Percentiles rank a stretch among this genome's conserved stretches.
phyloP scores from a whole-genome alignment of 495 filamentous ascomycete genomes.

The Chlorociboria aeruginascens region DNA sequence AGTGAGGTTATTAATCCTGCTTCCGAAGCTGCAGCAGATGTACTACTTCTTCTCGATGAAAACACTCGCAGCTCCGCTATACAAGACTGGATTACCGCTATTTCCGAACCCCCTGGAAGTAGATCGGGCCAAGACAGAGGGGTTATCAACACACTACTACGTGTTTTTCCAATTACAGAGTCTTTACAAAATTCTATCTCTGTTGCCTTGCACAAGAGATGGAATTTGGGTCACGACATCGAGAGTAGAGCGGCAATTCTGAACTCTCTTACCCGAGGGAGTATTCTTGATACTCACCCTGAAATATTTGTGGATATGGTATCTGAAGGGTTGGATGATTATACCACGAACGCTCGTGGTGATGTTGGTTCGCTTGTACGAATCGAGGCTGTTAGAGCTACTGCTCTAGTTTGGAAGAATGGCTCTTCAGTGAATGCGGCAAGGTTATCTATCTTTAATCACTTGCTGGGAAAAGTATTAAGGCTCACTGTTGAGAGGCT shows the following conservation, averaged over 20 bases:
- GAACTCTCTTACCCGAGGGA: neutral
- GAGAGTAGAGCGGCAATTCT: conserved; percentile 31
- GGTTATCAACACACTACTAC: neutral
- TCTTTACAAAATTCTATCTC: neutral
- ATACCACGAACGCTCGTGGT: conserved; percentile 73
- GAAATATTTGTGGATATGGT: conserved; percentile 27
- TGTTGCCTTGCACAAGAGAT: conserved; percentile 16
- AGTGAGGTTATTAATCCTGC: conserved; percentile 35
- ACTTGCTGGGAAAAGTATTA: conserved; percentile 33
- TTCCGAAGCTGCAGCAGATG: conserved; percentile 29
- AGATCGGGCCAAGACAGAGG: neutral
- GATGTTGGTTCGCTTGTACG: conserved; percentile 81
- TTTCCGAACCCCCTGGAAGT: neutral
- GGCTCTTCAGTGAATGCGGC: neutral
- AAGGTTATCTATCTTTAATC: conserved; percentile 2
- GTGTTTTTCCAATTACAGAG: neutral
- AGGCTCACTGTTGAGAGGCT: conserved; percentile 76
- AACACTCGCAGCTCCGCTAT: neutral
- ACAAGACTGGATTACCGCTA: neutral
- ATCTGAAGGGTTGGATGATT: conserved; percentile 61
- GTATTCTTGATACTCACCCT: neutral
- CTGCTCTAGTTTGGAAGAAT: neutral
- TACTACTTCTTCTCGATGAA: conserved; percentile 27
- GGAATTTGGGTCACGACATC: conserved; percentile 33
- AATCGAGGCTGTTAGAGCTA: conserved; percentile 58